These are phyloP conservation scores for Trichoderma gracile DNA, from an alignment of 2,329 filamentous ascomycete genomes.

Conservation along the genomic window DNA sequence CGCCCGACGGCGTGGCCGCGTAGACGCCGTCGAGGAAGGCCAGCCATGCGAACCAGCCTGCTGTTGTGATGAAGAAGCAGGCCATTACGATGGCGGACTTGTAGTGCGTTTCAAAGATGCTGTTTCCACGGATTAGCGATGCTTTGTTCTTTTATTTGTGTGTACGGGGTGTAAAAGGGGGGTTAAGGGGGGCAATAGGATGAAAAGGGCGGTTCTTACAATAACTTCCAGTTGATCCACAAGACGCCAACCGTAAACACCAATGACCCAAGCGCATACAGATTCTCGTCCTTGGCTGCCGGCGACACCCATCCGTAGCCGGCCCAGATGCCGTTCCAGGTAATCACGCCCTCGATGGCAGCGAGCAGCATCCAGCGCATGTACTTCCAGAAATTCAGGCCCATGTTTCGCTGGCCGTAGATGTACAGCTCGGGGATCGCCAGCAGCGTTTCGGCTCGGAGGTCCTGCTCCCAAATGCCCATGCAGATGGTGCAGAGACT, in stretches of 20 bases:
- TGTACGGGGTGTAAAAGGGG: not conserved
- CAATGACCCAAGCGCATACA: conserved; percentile 74
- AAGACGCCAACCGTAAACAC: conserved; percentile 70
- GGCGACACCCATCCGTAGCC: conserved; percentile 51
- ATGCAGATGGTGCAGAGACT: conserved; percentile 85
- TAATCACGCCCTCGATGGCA: conserved; percentile 68
- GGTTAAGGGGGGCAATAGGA: not conserved
- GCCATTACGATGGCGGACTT: conserved; percentile 65
- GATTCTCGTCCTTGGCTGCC: conserved; percentile 61
- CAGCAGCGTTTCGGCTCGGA: conserved; percentile 79
- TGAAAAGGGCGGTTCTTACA: conserved; percentile 55
- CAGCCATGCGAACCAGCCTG: conserved; percentile 74
- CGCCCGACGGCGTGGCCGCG: conserved; percentile 45
- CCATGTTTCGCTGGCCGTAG: conserved; percentile 70
- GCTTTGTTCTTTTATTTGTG: not conserved
- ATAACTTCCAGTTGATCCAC: conserved; percentile 74
- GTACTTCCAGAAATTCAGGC: conserved; percentile 75
- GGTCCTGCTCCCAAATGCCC: conserved; percentile 89
- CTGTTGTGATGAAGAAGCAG: conserved; percentile 58
- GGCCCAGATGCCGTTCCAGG: conserved; percentile 66
- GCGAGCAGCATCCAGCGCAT: conserved; percentile 76
- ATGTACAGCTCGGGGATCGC: conserved; percentile 90
- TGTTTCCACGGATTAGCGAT: conserved; percentile 32
- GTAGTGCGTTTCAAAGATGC: conserved; percentile 75
- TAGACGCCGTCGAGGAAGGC: conserved; percentile 68